Base-by-base conservation (phyloP, 2,329 filamentous ascomycete genomes). In the Setomelanomma holmii region DNA sequence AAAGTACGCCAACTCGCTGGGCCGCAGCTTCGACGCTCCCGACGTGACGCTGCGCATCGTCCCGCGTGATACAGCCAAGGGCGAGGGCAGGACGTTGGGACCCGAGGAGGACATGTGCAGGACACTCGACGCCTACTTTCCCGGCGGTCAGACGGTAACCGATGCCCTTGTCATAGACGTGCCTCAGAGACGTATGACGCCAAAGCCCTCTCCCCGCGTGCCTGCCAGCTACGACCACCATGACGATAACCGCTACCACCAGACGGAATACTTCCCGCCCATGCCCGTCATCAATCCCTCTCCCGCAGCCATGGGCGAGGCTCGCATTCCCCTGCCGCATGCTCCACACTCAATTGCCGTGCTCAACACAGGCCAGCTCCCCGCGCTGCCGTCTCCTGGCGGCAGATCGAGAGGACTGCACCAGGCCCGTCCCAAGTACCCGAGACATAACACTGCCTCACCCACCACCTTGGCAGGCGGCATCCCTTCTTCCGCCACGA, bases 1-100 rank as follows among this genome's bases (percentile, higher is more conserved):
- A 68, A 98, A 98, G 79, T 99, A 98, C 75, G 86, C 87, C 64
- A 98, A 99, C 76, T 96, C 92, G 12, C 82, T 99, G 21, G 93
- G 93, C 44, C 87, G 87, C 64, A 89, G 84, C 45, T 97, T 93
- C 74, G 95, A 99, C 77, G 84, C 95, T 10, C 95, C 95, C 11
- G 95, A 99, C 74, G 84, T 99, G 51, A 87, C 85, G 10, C 81
- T 98, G 58, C 87, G 89, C 58, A 89, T 98, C 62, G 73, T 83
- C 14, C 85, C 89, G n/a, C 84, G 91, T 49, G 88, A 91, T 34
- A 71, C 71, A 20, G 56, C 59, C 79, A 68, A 67, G 22, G 56
- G 79, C 69, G 70, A 76, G 35, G 91, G 93, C 68, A 86, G 92
- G 40, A 76, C 84, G 0, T 78, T 99, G 45, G 89, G 89, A 2